Percentiles rank a stretch among this genome's conserved stretches.
Evolutionary conservation across 495 filamentous ascomycete species (phyloP).

Genomic region (Halenospora varia): DNA sequence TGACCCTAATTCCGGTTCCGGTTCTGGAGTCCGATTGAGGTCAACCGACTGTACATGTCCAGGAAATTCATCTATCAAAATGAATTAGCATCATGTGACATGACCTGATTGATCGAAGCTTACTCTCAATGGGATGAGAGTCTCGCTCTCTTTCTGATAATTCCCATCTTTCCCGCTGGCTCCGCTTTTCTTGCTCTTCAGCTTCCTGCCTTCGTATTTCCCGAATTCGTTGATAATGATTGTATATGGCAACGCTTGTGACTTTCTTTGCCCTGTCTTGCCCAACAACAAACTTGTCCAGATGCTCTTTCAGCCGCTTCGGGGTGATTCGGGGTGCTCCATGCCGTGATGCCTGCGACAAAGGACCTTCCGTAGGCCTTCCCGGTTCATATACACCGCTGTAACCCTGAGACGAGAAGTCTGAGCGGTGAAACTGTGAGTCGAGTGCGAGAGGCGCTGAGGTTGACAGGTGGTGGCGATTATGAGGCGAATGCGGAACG

Average conservation of each 20-base stretch:
- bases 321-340: slow-evolving; percentile 77
- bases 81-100: slow-evolving; percentile 8
- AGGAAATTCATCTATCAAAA: slow-evolving; percentile 69
- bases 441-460: slow-evolving; percentile 5
- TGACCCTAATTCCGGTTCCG: slow-evolving; percentile 28
- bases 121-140: slow-evolving; percentile 22
- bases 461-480: slow-evolving; percentile 11
- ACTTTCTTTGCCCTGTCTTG: slow-evolving; percentile 96
- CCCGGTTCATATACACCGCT: slow-evolving; percentile 71
- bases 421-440: slow-evolving; percentile 57
- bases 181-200: slow-evolving; percentile 34
- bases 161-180: slow-evolving; percentile 45
- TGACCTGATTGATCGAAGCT: not conserved
- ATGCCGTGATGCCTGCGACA: slow-evolving; percentile 52
- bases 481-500: not conserved
- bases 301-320: slow-evolving; percentile 76
- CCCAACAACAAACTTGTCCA: slow-evolving; percentile 94
- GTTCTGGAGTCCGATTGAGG: slow-evolving; percentile 27
- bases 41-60: slow-evolving; percentile 64
- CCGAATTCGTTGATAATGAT: slow-evolving; percentile 88
- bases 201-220: slow-evolving; percentile 77
- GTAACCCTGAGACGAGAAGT: slow-evolving; percentile 60
- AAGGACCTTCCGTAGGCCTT: slow-evolving; percentile 51
- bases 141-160: slow-evolving; percentile 12
- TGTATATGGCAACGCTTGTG: slow-evolving; percentile 89